Evolutionary conservation across 2,329 filamentous ascomycete genomes (phyloP).

Genomic region (Penicillium sp.): DNA sequence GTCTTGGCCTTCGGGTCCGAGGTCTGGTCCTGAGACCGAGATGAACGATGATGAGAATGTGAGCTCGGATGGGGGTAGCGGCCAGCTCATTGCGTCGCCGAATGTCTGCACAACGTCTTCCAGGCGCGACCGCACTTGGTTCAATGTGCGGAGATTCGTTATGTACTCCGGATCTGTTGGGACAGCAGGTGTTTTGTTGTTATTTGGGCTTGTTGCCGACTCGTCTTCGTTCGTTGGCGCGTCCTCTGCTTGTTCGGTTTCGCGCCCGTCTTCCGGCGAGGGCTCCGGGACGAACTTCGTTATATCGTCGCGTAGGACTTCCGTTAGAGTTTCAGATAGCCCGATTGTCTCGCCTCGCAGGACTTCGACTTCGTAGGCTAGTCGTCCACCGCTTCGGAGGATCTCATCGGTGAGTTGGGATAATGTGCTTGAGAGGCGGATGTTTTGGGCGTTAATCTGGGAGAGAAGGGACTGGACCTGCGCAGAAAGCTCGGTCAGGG

Average conservation of each 20-base stretch:
- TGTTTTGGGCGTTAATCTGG: slow-evolving; percentile 79
- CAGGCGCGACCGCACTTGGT: slow-evolving; percentile 70
- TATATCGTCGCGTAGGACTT: slow-evolving; percentile 63
- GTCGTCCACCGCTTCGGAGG: slow-evolving; percentile 70
- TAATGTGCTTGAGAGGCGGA: slow-evolving; percentile 67
- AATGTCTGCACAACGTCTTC: slow-evolving; percentile 86
- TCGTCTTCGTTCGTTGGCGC: slow-evolving; percentile 4
- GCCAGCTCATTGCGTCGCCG: slow-evolving; percentile 91
- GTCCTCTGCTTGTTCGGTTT: slow-evolving; percentile 3
- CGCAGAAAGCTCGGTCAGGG: slow-evolving; percentile 66
- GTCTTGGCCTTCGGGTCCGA: slow-evolving; percentile 55
- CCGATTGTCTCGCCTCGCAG: slow-evolving; percentile 76
- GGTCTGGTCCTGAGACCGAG: slow-evolving; percentile 77
- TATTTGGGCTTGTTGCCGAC: slow-evolving; percentile 1
- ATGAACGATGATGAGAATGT: slow-evolving; percentile 78
- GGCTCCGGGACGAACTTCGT: slow-evolving; percentile 56
- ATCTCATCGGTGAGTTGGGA: slow-evolving; percentile 94
- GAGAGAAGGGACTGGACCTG: slow-evolving; percentile 78
- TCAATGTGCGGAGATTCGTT: slow-evolving; percentile 69
- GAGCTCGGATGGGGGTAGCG: slow-evolving; percentile 76
- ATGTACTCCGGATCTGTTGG: slow-evolving; percentile 57
- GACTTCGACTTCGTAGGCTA: slow-evolving; percentile 92
- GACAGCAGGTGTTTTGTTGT: not conserved
- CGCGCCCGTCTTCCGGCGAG: slow-evolving; percentile 1
- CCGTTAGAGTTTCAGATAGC: slow-evolving; percentile 68